Percentiles rank a stretch among this genome's conserved stretches.
Conservation (phyloP, 352 stramenopile genomes). For the Phytophthora chlamydospora region DNA sequence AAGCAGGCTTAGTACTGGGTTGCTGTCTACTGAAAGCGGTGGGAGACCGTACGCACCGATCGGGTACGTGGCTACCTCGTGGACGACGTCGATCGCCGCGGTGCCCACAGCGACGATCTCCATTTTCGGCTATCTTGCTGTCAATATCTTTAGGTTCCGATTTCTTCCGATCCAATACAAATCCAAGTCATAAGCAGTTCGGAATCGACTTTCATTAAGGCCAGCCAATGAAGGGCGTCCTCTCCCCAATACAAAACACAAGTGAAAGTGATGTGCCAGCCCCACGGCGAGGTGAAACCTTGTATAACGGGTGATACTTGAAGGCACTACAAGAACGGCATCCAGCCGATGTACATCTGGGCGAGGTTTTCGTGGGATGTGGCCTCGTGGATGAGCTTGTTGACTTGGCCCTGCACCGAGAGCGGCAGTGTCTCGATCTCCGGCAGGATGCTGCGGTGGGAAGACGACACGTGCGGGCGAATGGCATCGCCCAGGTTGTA, state of each 20-base stretch:
- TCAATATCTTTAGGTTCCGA: not conserved
- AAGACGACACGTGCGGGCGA: constrained; percentile 63
- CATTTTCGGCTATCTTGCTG: constrained; percentile 11
- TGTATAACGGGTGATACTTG: too few relatives aligned
- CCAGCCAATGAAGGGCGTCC: too few relatives aligned
- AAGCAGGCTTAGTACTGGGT: not conserved
- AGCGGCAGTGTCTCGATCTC: constrained; percentile 90
- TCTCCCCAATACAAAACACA: too few relatives aligned
- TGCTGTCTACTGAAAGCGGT: not conserved
- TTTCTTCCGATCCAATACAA: too few relatives aligned
- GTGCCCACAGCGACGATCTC: constrained; percentile 76
- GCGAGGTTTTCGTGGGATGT: constrained; percentile 92
- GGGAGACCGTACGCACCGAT: constrained; percentile 36
- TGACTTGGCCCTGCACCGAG: constrained; percentile 93
- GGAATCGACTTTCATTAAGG: too few relatives aligned
- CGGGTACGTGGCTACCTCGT: constrained; percentile 64
- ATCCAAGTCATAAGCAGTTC: too few relatives aligned
- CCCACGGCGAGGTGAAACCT: too few relatives aligned
- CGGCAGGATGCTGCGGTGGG: constrained; percentile 71
- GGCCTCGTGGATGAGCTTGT: constrained; percentile 94
- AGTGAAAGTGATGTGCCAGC: too few relatives aligned
- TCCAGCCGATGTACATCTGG: constrained; percentile 97
- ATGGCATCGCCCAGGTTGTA: constrained; percentile 92
- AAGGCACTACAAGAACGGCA: constrained; percentile 79
- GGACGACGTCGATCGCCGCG: constrained; percentile 71